Evolutionary conservation across 768 basidiomycete species (phyloP).

Genomic region (Mycena amicta): DNA sequence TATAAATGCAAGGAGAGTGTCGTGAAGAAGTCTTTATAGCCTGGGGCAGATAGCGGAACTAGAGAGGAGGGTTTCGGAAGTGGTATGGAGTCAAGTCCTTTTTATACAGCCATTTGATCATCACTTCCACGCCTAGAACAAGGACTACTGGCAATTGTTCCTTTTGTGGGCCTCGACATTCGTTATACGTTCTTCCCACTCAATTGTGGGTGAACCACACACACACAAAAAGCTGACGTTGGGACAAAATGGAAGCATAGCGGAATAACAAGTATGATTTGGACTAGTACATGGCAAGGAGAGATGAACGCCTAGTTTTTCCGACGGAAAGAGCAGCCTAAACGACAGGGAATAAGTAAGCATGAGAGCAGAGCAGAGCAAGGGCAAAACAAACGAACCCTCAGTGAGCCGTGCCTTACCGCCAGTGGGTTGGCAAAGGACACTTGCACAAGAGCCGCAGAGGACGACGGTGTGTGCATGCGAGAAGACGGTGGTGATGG

Average conservation of each 20-base stretch:
- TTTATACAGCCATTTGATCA: too few species aligned
- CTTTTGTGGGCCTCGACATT: too few species aligned
- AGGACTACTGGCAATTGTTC: too few species aligned
- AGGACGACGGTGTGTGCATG: constrained; percentile 98
- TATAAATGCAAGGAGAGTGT: constrained; percentile 10
- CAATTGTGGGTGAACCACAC: too few species aligned
- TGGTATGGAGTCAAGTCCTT: background rate
- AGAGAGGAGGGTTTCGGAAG: background rate
- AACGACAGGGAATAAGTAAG: constrained; percentile 4
- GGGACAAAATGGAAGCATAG: constrained; percentile 5
- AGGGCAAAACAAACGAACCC: constrained; percentile 52
- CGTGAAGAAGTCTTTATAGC: background rate
- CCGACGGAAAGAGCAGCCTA: constrained; percentile 97
- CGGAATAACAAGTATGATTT: background rate
- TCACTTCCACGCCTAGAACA: background rate
- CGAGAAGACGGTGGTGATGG: constrained; percentile 97
- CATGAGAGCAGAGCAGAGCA: too few species aligned
- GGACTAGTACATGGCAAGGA: constrained; percentile 14
- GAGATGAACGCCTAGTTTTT: constrained; percentile 66
- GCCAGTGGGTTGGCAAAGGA: constrained; percentile 97
- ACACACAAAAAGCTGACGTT: too few species aligned
- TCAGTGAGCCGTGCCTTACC: constrained; percentile 98
- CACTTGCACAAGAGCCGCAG: constrained; percentile 89
- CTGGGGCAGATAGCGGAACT: background rate
- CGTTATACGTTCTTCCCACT: too few species aligned